Evolutionary conservation across 2,329 filamentous ascomycete species (phyloP), one percentile per base, ranked within the genome.

Genomic region (Trichoderma arundinaceum): DNA sequence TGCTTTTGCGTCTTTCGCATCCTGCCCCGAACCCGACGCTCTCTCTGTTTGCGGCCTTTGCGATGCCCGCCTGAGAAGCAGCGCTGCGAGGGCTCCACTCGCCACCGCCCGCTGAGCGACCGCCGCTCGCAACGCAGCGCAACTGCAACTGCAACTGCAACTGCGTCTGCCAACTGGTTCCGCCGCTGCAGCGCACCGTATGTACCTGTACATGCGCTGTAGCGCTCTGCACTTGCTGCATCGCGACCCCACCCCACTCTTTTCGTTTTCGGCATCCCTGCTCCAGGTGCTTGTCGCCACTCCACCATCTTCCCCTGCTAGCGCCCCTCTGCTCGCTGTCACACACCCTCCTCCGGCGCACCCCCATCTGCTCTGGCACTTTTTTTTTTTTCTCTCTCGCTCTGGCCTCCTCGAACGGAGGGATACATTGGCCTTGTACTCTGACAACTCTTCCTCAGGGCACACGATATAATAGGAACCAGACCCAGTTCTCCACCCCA

Each of bases 401-500:
- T 22, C 32, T 33, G 22, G 46, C 28, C 28, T 46, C 22, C 41
- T 19, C 22, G 22, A 28, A 28, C 22, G 22, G 22, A 32, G 39
- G 22, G 32, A 53, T 62, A 53, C 48, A 33, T 48, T 41, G 39
- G 28, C 49, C 46, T 69, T 68, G 67, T 71, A 67, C 72, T 28
- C 70, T 71, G 68, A 67, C 68, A 66, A 60, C 64, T 49, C 48
- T 51, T 48, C 48, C 53, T 61, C 68, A 63, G 64, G 66, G 59
- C 66, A 28, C 66, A 76, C 76, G 74, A 69, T 69, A 77, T 78
- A 78, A 78, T 79, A 79, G 76, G 73, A 76, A 75, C 75, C 71
- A 77, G 78, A 77, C 75, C 77, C 78, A 75, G 73, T 79, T 80
- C 79, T 78, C 80, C 80, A 81, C 79, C 77, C 76, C 80, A 81